These are phyloP conservation scores for Botryotinia convoluta DNA, from an alignment of 2,329 filamentous ascomycete species.

Conservation along the genomic window DNA sequence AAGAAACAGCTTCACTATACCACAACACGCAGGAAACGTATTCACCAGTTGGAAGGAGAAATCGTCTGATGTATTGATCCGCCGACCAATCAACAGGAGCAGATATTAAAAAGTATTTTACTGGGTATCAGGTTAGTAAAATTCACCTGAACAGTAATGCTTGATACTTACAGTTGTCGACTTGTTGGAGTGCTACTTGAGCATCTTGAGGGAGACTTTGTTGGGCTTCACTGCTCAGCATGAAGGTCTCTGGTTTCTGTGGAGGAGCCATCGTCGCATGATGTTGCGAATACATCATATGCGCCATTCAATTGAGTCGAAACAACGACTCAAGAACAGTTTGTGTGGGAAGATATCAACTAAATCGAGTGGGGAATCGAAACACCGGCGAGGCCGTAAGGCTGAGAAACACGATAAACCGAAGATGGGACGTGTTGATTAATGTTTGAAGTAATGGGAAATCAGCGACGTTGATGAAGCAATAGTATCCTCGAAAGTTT, in stretches of 20 bases:
- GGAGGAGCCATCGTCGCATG: slow-evolving; percentile 84
- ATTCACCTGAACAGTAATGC: slow-evolving; percentile 9
- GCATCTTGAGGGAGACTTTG: slow-evolving; percentile 94
- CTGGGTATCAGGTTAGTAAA: slow-evolving; percentile 46
- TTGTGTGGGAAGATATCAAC: slow-evolving; percentile 26
- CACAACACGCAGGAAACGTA: slow-evolving; percentile 98
- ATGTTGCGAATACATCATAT: slow-evolving; percentile 70
- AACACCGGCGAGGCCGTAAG: slow-evolving; percentile 31
- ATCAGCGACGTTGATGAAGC: slow-evolving; percentile 36
- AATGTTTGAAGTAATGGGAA: slow-evolving; percentile 20
- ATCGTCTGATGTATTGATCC: slow-evolving; percentile 94
- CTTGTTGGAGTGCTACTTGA: slow-evolving; percentile 94
- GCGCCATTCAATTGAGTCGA: slow-evolving; percentile 39
- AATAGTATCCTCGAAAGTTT: slow-evolving; percentile 28
- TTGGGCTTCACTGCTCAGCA: slow-evolving; percentile 95
- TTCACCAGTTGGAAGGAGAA: slow-evolving; percentile 93
- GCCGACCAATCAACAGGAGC: slow-evolving; percentile 96
- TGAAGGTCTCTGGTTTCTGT: slow-evolving; percentile 97
- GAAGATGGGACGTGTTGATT: slow-evolving; percentile 22
- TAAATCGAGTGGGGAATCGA: slow-evolving; percentile 30
- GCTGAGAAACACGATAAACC: slow-evolving; percentile 26
- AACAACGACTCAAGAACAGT: slow-evolving; percentile 28
- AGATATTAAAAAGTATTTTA: slow-evolving; percentile 99
- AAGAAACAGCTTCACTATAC: slow-evolving; percentile 44
- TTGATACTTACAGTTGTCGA: slow-evolving; percentile 80